A percentile compares a stretch with the other conserved stretches of the same genome.
phyloP scores from a whole-genome alignment of 345 rosid genomes.

The Corchorus olitorius region DNA sequence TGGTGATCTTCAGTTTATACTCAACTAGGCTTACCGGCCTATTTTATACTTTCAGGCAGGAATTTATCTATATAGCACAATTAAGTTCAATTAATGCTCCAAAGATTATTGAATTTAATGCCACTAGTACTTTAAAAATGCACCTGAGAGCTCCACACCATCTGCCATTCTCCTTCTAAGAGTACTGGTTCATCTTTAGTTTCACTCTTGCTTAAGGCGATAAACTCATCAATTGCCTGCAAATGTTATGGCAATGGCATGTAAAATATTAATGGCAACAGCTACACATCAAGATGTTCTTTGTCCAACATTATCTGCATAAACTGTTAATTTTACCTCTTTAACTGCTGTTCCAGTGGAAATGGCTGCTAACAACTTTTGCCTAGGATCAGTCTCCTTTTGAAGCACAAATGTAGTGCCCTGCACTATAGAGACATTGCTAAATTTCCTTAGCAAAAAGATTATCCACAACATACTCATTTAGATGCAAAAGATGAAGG shows the following conservation, averaged over 20 bases:
- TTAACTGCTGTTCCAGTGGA: conserved; percentile 51
- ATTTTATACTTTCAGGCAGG: neutral
- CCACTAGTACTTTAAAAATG: neutral
- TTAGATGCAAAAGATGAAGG: neutral
- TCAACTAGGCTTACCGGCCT: neutral
- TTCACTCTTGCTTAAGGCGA: conserved; percentile 36
- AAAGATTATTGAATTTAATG: neutral
- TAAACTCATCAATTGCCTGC: conserved; percentile 77
- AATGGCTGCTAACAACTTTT: conserved; percentile 69
- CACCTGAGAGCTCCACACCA: conserved; percentile 99
- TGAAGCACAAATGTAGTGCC: conserved; percentile 97
- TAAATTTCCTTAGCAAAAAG: conserved; percentile 25
- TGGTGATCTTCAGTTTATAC: neutral
- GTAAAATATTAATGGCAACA: neutral
- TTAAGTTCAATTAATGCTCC: neutral
- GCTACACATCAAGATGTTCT: neutral
- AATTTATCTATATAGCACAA: neutral
- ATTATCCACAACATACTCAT: neutral
- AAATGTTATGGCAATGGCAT: neutral
- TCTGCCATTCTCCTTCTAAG: conserved; percentile 86
- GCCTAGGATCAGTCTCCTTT: conserved; percentile 82
- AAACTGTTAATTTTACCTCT: conserved; percentile 47
- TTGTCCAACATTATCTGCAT: neutral
- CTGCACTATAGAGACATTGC: conserved; percentile 68
- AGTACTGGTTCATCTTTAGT: conserved; percentile 54